Percentiles rank a stretch among this genome's conserved stretches.
These are phyloP conservation scores for Plasmodium chabaudi DNA, from an alignment of 169 alveolate species.

Conservation along the genomic window DNA sequence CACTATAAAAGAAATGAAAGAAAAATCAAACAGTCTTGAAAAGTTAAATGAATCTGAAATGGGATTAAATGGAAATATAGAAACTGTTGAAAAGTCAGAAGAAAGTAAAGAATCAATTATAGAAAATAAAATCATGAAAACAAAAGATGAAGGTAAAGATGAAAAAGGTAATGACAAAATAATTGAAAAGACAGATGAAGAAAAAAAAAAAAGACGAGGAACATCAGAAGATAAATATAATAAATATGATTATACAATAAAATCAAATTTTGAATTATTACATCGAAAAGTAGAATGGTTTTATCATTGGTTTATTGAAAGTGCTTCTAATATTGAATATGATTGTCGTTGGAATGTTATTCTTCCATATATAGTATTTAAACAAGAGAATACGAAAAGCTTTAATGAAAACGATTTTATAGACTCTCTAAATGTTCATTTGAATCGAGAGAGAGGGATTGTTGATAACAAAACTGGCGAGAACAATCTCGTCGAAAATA, in stretches of 20 bases:
- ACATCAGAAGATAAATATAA: background rate
- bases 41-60: background rate
- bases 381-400: constrained; percentile 22
- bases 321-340: constrained; percentile 79
- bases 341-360: constrained; percentile 80
- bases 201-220: background rate
- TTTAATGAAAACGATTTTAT: constrained; percentile 41
- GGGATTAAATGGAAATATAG: background rate
- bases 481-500: constrained; percentile 3
- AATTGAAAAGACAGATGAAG: background rate
- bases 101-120: background rate
- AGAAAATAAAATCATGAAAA: background rate
- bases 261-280: constrained; percentile 35
- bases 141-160: background rate
- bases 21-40: background rate
- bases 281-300: constrained; percentile 83
- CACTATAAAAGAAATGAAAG: background rate
- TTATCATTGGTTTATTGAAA: constrained; percentile 83
- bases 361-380: constrained; percentile 76
- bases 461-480: constrained; percentile 10
- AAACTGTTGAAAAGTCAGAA: background rate
- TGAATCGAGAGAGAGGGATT: background rate
- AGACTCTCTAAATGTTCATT: constrained; percentile 18
- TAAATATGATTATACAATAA: constrained; percentile 52
- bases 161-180: constrained; percentile 2